Evolutionary conservation across 148 eudicot genomes (phyloP).

Genomic region (Oxyria digyna): DNA sequence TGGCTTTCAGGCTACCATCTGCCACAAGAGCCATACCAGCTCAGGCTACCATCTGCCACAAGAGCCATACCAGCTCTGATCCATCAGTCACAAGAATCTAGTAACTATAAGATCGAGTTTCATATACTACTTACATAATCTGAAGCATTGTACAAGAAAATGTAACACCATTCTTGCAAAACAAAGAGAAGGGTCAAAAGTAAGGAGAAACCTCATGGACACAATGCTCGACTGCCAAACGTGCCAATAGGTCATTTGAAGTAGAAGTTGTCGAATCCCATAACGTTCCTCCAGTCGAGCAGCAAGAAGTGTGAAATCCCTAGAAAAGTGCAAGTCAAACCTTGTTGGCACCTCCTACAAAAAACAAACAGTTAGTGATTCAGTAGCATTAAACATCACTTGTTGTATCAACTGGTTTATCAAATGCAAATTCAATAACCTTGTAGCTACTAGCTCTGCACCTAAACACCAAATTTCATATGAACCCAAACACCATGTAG

Average conservation of each 20-base stretch:
- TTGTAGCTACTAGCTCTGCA: no score
- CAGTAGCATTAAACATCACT: no score
- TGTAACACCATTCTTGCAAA: no score
- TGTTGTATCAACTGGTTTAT: no score
- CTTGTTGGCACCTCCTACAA: no score
- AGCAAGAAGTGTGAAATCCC: slow-evolving; percentile 80
- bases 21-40: not conserved
- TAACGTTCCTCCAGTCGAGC: slow-evolving; percentile 57
- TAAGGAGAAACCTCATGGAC: slow-evolving; percentile 67
- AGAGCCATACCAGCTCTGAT: not conserved
- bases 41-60: not conserved
- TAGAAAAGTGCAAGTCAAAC: no score
- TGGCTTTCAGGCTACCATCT: not conserved
- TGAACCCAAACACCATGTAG: no score
- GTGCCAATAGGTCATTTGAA: slow-evolving; percentile 71
- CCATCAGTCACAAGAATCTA: not conserved
- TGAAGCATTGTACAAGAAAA: not conserved
- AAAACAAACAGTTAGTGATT: no score
- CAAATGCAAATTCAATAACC: no score
- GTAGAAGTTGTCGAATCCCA: slow-evolving; percentile 93
- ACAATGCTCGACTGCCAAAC: slow-evolving; percentile 90
- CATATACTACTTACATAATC: not conserved
- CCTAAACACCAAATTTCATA: no score
- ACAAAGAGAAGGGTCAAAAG: not conserved
- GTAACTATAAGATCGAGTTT: not conserved